Base-by-base conservation (phyloP, 2,329 filamentous ascomycete species). In the Rutstroemia sp. region DNA sequence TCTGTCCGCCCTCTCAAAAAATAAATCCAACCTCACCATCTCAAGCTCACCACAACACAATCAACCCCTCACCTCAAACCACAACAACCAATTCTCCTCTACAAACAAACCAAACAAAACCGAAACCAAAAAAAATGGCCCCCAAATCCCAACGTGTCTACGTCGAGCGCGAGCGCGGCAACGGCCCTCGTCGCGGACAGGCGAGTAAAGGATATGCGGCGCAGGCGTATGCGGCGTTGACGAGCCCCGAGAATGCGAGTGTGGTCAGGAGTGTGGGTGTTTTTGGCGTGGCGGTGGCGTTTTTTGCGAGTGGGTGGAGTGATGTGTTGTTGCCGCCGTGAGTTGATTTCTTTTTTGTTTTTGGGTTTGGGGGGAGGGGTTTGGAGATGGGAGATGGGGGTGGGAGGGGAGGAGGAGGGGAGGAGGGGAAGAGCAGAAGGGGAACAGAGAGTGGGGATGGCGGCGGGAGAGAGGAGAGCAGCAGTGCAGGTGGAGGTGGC, bases 321-420 rank as follows among this genome's bases (percentile, higher is more conserved):
- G 85, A 88, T 68, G 74, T 81, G 65, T 77, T 88, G 57, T 76
- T 88, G 62, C 84, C 85, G 70, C 81, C 82, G 80, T 83, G 73
- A 72, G 78, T 69, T 21, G 19, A 21, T 41, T 42, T 44, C 46
- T 7, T 23, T 21, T 30, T 19, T 2, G 14, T 8, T 46, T 12
- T 27, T 25, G 23, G 4, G 3, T 23, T 23, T 23, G 5, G 5
- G 16, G 17, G 17, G 17, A 19, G 9, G 16, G 39, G 17, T 42
- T 9, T 10, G 16, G 39, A 8, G 4, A 42, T 42, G 39, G n/a
- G 9, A n/a, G 46, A 17, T 19, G 7, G 23, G 34, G 5, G 16
- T 3, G 14, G 7, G 19, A 8, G n/a, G 12, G 14, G n/a, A 21
- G 14, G 25, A n/a, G 8, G 2, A n/a, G 5, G 4, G 8, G 5